Percentiles rank a stretch among this genome's conserved stretches.
Conservation (phyloP, 129 eudicot species). For the sunflower (Helianthus annuus) region DNA sequence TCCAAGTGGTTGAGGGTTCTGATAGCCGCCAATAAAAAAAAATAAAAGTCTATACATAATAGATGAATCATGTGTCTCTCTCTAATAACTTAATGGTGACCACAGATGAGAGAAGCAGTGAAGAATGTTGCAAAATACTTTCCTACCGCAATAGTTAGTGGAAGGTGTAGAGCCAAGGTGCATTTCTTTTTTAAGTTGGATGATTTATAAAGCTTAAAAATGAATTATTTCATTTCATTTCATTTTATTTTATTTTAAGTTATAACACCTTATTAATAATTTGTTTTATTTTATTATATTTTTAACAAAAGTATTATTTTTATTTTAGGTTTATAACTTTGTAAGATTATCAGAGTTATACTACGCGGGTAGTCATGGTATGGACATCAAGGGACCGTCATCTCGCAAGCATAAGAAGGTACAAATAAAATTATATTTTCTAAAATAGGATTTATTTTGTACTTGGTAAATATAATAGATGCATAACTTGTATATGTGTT, state of each 20-base stretch:
- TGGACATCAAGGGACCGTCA: conserved; percentile 94
- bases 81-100: conserved; percentile 9
- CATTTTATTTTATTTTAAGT: not conserved
- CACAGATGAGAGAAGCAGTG: conserved; percentile 89
- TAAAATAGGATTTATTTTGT: not conserved
- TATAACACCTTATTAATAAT: no score
- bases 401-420: conserved; percentile 51
- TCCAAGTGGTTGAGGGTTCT: no score
- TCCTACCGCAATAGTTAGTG: conserved; percentile 94
- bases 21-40: no score
- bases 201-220: no score
- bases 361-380: conserved; percentile 98
- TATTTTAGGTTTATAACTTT: conserved; percentile 65
- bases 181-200: conserved; percentile 22
- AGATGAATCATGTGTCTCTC: not conserved
- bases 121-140: conserved; percentile 76
- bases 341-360: conserved; percentile 77
- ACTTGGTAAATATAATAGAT: not conserved
- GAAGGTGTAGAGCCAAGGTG: conserved; percentile 89
- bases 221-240: not conserved
- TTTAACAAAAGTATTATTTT: not conserved
- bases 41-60: not conserved
- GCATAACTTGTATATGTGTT: not conserved
- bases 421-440: not conserved
- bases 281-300: not conserved